A percentile compares a stretch with the other conserved stretches of the same genome.
These are phyloP conservation scores for Ruellia speciosa DNA, from an alignment of 305 asterid genomes.

Conservation along the genomic window DNA sequence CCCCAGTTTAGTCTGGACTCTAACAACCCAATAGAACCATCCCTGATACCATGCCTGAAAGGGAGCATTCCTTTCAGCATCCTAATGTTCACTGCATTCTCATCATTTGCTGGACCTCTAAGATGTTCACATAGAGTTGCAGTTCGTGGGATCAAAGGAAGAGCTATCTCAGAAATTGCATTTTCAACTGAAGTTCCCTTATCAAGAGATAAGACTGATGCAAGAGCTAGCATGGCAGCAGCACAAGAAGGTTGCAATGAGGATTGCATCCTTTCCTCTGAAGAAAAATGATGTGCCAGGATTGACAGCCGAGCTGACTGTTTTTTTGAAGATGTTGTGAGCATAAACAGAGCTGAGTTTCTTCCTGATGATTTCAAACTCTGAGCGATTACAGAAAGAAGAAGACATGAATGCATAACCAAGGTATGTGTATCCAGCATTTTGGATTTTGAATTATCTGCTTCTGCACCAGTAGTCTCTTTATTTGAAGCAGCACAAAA, in stretches of 20 bases:
- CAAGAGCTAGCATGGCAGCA: slow-evolving; percentile 92
- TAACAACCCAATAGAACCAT: slow-evolving; percentile 88
- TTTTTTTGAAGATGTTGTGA: slow-evolving; percentile 82
- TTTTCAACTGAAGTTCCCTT: slow-evolving; percentile 55
- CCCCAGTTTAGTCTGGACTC: slow-evolving; percentile 90
- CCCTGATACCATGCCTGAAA: slow-evolving; percentile 78
- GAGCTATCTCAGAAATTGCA: slow-evolving; percentile 73
- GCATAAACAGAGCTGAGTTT: slow-evolving; percentile 74
- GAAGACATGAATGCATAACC: slow-evolving; percentile 72
- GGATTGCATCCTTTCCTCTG: slow-evolving; percentile 65
- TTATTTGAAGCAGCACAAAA: slow-evolving; percentile 63
- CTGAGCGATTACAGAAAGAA: slow-evolving; percentile 71
- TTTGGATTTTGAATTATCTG: slow-evolving; percentile 47
- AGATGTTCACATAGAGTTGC: slow-evolving; percentile 84
- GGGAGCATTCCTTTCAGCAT: slow-evolving; percentile 59
- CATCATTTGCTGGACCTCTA: slow-evolving; percentile 51
- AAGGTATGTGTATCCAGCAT: slow-evolving; percentile 49
- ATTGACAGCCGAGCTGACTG: slow-evolving; percentile 71
- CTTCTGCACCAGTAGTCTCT: slow-evolving; percentile 54
- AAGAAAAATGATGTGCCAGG: slow-evolving; percentile 77
- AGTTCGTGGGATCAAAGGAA: slow-evolving; percentile 92
- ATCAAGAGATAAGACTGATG: slow-evolving; percentile 87
- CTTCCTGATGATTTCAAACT: slow-evolving; percentile 79
- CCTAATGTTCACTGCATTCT: slow-evolving; percentile 33
- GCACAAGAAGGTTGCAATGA: slow-evolving; percentile 74